Conservation (phyloP, 2,329 filamentous ascomycete genomes). For the Pseudocercospora musae region DNA sequence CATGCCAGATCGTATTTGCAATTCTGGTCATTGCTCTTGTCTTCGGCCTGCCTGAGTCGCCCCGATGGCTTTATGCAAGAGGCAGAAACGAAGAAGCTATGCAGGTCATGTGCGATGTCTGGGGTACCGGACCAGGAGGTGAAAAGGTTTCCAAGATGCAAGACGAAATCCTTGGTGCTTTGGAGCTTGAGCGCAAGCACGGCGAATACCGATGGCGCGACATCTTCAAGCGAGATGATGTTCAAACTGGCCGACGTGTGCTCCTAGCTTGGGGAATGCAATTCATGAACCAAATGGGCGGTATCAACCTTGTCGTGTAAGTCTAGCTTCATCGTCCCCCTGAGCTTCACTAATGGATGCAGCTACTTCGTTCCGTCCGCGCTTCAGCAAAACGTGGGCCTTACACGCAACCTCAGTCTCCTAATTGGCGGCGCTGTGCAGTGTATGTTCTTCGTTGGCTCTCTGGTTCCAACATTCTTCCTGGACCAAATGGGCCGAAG, state of each 20-base stretch:
- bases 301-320: constrained; percentile 41
- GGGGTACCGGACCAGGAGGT: constrained; percentile 28
- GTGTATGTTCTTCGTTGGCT: constrained; percentile 43
- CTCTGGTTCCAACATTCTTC: constrained; percentile 46
- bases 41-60: constrained; percentile 39
- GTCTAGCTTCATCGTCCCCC: constrained; percentile 1
- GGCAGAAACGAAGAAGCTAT: constrained; percentile 34
- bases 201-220: constrained; percentile 41
- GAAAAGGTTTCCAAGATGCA: constrained; percentile 33
- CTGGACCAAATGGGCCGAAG: constrained; percentile 42
- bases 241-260: constrained; percentile 41
- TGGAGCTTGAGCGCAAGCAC: constrained; percentile 37
- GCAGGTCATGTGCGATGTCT: constrained; percentile 36
- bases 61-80: constrained; percentile 41
- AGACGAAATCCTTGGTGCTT: constrained; percentile 36
- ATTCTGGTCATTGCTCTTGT: constrained; percentile 41
- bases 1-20: constrained; percentile 42
- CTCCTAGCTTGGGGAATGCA: constrained; percentile 33
- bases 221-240: constrained; percentile 39
- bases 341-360: not conserved
- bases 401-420: constrained; percentile 43
- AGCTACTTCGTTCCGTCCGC: constrained; percentile 45
- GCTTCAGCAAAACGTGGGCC: constrained; percentile 47
- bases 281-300: constrained; percentile 30
- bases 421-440: constrained; percentile 48